Evolutionary conservation across 139 green algal species (phyloP).

Genomic region (Tetraselmis chui): DNA sequence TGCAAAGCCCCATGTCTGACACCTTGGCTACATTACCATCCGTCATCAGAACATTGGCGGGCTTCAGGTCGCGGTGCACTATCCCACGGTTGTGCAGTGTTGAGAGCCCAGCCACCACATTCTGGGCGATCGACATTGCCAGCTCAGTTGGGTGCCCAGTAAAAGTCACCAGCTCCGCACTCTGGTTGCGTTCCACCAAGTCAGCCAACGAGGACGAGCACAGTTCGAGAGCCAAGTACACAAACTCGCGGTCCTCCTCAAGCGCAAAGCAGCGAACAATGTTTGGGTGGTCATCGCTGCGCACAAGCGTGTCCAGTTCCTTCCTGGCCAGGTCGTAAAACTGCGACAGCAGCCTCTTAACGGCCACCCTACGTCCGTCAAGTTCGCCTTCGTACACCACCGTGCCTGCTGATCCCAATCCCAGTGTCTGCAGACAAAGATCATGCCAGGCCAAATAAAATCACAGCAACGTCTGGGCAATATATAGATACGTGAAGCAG

Average conservation of each 20-base stretch:
- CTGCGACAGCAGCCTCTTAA: conserved; percentile 83
- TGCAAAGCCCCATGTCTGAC: conserved; percentile 94
- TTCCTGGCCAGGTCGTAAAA: conserved; percentile 84
- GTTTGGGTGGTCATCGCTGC: conserved; percentile 92
- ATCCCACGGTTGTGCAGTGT: conserved; percentile 82
- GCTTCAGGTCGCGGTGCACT: conserved; percentile 83
- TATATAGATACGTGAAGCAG: no score
- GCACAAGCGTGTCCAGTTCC: conserved; percentile 88
- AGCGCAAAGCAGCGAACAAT: conserved; percentile 87
- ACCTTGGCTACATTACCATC: conserved; percentile 72
- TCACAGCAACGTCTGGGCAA: no score
- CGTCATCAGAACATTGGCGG: conserved; percentile 91
- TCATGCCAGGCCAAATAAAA: no score
- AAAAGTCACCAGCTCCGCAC: not conserved
- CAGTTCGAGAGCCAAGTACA: conserved; percentile 94
- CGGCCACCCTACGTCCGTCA: conserved; percentile 72
- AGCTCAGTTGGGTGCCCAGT: conserved; percentile 20
- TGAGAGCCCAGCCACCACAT: conserved; percentile 61
- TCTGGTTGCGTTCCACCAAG: conserved; percentile 1
- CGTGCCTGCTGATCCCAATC: conserved; percentile 63
- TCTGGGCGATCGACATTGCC: conserved; percentile 35
- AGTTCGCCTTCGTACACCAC: conserved; percentile 81
- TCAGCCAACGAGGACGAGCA: conserved; percentile 62
- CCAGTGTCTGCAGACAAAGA: conserved; percentile 10
- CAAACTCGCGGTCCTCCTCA: conserved; percentile 94